These are phyloP conservation scores for Aspergillus avenaceus DNA, from an alignment of 495 filamentous ascomycete genomes.

Conservation along the genomic window DNA sequence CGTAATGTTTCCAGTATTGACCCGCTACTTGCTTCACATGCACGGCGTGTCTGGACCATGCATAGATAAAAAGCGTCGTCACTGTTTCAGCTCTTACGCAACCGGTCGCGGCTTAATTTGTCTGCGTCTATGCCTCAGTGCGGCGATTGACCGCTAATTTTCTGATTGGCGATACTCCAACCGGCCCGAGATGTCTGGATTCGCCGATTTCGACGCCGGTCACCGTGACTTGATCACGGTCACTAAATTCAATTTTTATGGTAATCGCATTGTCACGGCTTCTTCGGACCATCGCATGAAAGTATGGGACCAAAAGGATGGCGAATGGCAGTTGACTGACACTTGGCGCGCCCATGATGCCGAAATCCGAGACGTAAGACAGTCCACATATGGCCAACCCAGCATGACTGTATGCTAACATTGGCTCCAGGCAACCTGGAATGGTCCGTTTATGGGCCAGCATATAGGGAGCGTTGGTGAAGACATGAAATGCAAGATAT, in stretches of 20 bases:
- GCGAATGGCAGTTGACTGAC: conserved; percentile 75
- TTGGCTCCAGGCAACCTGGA: conserved; percentile 70
- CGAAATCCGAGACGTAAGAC: conserved; percentile 79
- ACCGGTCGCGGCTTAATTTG: not conserved
- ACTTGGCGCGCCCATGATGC: conserved; percentile 89
- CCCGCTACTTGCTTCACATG: conserved; percentile 6
- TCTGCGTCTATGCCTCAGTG: conserved; percentile 4
- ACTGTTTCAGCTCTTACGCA: not conserved
- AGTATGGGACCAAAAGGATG: conserved; percentile 81
- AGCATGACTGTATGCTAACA: conserved; percentile 6
- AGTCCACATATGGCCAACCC: not conserved
- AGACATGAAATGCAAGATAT: conserved; percentile 83
- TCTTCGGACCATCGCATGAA: conserved; percentile 91
- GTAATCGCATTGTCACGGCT: conserved; percentile 83
- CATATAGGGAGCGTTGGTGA: conserved; percentile 69
- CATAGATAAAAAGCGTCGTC: not conserved
- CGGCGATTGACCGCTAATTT: conserved; percentile 3
- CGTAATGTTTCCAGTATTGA: conserved; percentile 1
- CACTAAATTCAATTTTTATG: conserved; percentile 68
- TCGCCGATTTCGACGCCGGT: conserved; percentile 65
- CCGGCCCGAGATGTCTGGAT: conserved; percentile 40
- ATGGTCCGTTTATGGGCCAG: conserved; percentile 58
- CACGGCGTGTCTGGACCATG: conserved; percentile 4
- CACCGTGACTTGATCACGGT: conserved; percentile 52
- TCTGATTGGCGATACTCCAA: conserved; percentile 23